Percentiles rank a stretch among this genome's conserved stretches.
These are phyloP conservation scores for Paecilomyces variotii DNA, from an alignment of 2,329 filamentous ascomycete genomes.

Conservation along the genomic window DNA sequence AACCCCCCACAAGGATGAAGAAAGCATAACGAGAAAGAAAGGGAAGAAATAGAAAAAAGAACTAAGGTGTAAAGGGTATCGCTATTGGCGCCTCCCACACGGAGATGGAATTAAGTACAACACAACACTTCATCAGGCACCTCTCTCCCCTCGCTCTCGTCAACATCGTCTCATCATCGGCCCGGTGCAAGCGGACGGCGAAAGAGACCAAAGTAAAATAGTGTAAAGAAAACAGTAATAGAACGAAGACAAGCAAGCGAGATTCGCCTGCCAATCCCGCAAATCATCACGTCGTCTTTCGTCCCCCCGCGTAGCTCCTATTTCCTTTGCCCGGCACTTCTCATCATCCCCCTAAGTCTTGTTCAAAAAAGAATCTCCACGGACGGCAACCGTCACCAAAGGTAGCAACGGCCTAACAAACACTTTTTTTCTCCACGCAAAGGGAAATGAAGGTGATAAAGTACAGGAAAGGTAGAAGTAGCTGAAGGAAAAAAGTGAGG, in stretches of 20 bases:
- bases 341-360: slow-evolving; percentile 3
- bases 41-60: neutral
- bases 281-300: neutral
- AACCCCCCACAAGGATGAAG: neutral
- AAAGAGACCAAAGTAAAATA: neutral
- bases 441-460: neutral
- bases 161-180: neutral
- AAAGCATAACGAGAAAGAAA: neutral
- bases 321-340: neutral
- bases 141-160: neutral
- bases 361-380: slow-evolving; percentile 6
- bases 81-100: neutral
- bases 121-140: neutral
- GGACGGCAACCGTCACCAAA: slow-evolving; percentile 2
- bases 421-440: neutral
- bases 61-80: neutral
- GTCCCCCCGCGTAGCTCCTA: neutral
- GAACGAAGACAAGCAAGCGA: neutral
- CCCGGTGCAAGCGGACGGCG: neutral
- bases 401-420: neutral
- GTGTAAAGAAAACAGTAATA: neutral
- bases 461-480: slow-evolving; percentile 2
- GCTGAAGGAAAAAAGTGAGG: slow-evolving; percentile 6
- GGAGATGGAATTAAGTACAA: neutral
- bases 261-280: neutral